Percentiles rank a stretch among this genome's conserved stretches.
Evolutionary conservation across 768 basidiomycete species (phyloP).

Genomic region (Termitomyces sp.): DNA sequence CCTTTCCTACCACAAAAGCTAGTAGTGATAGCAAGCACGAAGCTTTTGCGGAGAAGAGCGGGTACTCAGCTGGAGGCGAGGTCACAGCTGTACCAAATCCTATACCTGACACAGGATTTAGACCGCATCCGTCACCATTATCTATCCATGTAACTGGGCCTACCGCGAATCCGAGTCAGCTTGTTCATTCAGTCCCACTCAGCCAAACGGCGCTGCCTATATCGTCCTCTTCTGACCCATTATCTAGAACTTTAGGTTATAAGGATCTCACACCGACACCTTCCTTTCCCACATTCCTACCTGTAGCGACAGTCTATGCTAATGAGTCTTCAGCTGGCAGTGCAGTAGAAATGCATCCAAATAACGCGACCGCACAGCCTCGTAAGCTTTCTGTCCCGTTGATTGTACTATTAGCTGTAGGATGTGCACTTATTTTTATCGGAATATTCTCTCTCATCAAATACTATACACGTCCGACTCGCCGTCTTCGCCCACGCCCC

Average conservation of each 20-base stretch:
- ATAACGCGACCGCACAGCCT: constrained; percentile 9
- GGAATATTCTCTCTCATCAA: constrained; percentile 43
- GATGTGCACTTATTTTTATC: constrained; percentile 43
- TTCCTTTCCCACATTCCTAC: constrained; percentile 11
- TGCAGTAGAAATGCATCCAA: not conserved
- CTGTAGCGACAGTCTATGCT: constrained; percentile 11
- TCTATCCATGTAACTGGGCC: constrained; percentile 24
- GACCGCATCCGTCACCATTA: constrained; percentile 11
- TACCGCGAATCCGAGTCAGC: constrained; percentile 19
- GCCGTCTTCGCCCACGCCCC: constrained; percentile 56
- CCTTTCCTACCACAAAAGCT: constrained; percentile 1
- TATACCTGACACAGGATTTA: constrained; percentile 38
- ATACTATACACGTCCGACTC: constrained; percentile 43
- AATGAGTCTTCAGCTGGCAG: constrained; percentile 3
- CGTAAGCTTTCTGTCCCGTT: constrained; percentile 42
- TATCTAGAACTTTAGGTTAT: constrained; percentile 16
- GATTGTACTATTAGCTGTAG: constrained; percentile 50
- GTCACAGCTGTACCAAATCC: constrained; percentile 44
- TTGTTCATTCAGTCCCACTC: constrained; percentile 11
- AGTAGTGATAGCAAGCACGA: constrained; percentile 13
- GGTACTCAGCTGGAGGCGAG: constrained; percentile 20
- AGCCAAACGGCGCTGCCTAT: constrained; percentile 13
- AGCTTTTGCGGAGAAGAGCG: constrained; percentile 14
- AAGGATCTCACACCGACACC: constrained; percentile 8
- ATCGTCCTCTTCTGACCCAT: constrained; percentile 20